Conservation (phyloP, 1,284 basidiomycete species). For the Puccinia brachypodii region DNA sequence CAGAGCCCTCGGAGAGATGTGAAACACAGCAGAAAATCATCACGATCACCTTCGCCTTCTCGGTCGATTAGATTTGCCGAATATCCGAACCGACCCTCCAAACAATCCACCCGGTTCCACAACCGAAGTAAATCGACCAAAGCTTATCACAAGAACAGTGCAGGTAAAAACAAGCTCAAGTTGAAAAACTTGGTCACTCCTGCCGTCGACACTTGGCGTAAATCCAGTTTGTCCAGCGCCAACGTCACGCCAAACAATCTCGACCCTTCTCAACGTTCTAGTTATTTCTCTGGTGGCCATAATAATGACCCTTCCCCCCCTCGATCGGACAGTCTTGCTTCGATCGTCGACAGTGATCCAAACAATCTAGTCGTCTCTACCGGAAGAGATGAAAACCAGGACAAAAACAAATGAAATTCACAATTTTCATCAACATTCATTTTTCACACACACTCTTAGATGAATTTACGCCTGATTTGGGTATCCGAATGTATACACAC, state of each 20-base stretch:
- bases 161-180: slow-evolving; percentile 8
- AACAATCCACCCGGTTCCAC: neutral
- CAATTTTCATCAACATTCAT: too few relatives aligned
- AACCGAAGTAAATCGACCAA: neutral
- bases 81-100: slow-evolving; percentile 10
- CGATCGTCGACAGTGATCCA: neutral
- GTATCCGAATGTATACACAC: too few relatives aligned
- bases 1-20: neutral
- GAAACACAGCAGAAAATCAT: slow-evolving; percentile 2
- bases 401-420: too few relatives aligned
- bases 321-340: neutral
- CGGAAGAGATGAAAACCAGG: too few relatives aligned
- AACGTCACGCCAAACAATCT: neutral
- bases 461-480: too few relatives aligned
- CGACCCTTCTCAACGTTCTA: neutral
- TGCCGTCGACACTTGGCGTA: slow-evolving; percentile 10
- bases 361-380: too few relatives aligned
- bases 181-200: slow-evolving; percentile 20
- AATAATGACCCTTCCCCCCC: neutral
- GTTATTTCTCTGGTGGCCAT: neutral
- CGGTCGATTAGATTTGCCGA: slow-evolving; percentile 40
- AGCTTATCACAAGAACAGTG: slow-evolving; percentile 16
- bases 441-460: too few relatives aligned
- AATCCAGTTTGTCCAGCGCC: neutral
- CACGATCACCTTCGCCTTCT: slow-evolving; percentile 16